Evolutionary conservation across 805 yeast genomes (phyloP), one percentile per base, ranked within the genome.

Genomic region (Osmozyma mogii): DNA sequence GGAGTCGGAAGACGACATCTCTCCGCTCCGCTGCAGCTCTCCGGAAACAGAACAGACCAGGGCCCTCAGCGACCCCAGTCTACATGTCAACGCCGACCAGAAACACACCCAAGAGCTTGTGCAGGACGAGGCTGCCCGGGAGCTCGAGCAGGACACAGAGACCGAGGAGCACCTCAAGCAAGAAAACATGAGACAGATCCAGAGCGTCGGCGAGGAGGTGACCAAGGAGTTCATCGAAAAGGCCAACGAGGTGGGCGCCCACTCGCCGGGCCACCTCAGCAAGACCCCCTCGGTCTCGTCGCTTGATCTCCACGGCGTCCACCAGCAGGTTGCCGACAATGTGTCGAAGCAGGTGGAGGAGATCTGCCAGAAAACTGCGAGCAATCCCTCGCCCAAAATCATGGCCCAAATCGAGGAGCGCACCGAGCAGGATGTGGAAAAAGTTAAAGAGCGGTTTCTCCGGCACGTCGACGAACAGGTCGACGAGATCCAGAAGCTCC

Each of bases 131-230:
- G 22, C 11, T 6, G 11, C 11, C 6, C 25, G 9, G 3, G 13
- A 19, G 6, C 12, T 10, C 19, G 25, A 12, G 4, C 23, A 9
- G 6, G 12, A 7, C 17, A 15, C 15, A 24, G 17, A 15, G 6
- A 9, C 27, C 13, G 13, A 9, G 5, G 16, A 25, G 27, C 6
- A 10, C 22, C 12, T 14, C 15, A 22, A 25, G 28, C n/a, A 11
- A 11, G 16, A 17, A 14, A 17, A 28, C 22, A 25, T 41, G 9
- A 43, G 49, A 3, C 40, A 51, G 6, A 53, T 56, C 19, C 54
- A 54, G 25, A 52, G 49, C 28, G 52, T 55, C n/a, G 61, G 61
- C 3, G 46, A 55, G 12, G 52, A 54, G 31, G 53, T 56, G 17
- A 51, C 58, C 9, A 43, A 54, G 29, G 56, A 55, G 31, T 53